Evolutionary conservation across 2,329 filamentous ascomycete species (phyloP), one percentile per base, ranked within the genome.

Genomic region (Beauveria medogensis): DNA sequence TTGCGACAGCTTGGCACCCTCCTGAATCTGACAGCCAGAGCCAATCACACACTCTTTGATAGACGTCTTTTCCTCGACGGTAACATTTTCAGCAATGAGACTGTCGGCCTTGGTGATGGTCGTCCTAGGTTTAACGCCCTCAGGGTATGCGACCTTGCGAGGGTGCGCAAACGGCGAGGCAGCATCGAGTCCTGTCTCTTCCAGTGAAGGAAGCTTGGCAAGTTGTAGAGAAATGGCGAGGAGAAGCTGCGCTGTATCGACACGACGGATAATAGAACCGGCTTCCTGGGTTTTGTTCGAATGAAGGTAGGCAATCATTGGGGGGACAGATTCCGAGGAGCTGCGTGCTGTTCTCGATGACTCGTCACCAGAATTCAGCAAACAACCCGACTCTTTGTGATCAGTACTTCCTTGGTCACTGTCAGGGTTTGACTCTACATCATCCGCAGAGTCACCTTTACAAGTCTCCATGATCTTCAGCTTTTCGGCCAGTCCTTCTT

Each of bases 1-100:
- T 65, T 92, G 84, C n/a, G 86, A 87, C 50, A 99, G 76, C 65
- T 92, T 90, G 34, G 89, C 91, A n/a, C 92, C 91, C 66, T 88
- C 86, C 64, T 87, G 86, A 65, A 99, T 93, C 68, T 90, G 88
- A 72, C 91, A 96, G 67, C 91, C 91, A 5, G 90, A 85, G 3
- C 94, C 94, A 46, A 99, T 85, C 34, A 97, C 91, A 43, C 82
- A 89, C 73, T 96, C 91, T 73, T 96, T 97, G 75, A 99, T 89
- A n/a, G 92, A 89, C 26, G 86, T 88, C 72, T 93, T 93, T 68
- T 93, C 90, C 69, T 93, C 90, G 0, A 97, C 86, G 1, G 87
- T 91, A 46, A 95, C 91, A 69, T 97, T 97, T 62, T 93, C 90
- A 1, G 85, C 93, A 43, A 97, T 84, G 2, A 97, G 80, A 65